A percentile compares a stretch with the other conserved stretches of the same genome.
phyloP scores from a whole-genome alignment of 495 filamentous ascomycete species.

The Hypoxylon trugodes region DNA sequence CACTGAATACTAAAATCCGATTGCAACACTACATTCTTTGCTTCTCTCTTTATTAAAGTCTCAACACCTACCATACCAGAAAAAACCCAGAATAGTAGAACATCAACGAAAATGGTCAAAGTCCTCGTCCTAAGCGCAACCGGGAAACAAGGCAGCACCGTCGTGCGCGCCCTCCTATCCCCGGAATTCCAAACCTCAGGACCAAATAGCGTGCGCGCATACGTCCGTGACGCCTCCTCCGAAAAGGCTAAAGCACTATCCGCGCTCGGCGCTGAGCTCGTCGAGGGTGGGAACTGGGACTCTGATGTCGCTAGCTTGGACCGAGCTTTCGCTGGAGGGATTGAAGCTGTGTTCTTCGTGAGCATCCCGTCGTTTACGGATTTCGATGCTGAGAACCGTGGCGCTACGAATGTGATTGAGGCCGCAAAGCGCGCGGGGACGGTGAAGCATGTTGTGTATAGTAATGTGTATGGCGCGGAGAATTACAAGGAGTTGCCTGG shows the following conservation, averaged over 20 bases:
- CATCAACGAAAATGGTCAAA: conserved; percentile 30
- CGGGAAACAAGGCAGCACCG: conserved; percentile 72
- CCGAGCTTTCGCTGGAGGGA: conserved; percentile 54
- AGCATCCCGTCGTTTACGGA: conserved; percentile 45
- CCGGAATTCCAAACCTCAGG: too few species aligned
- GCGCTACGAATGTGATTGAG: conserved; percentile 68
- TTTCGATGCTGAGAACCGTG: conserved; percentile 34
- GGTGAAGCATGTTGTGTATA: conserved; percentile 67
- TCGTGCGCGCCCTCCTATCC: conserved; percentile 63
- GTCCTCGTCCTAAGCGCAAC: conserved; percentile 74
- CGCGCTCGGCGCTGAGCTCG: conserved; percentile 51
- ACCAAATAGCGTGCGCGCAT: conserved; percentile 72
- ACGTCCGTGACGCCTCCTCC: conserved; percentile 68
- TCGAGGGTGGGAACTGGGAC: conserved; percentile 59
- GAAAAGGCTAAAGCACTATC: conserved; percentile 61
- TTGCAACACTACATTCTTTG: too few species aligned
- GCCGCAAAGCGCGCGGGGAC: conserved; percentile 55
- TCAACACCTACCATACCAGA: background rate
- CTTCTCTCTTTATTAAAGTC: too few species aligned
- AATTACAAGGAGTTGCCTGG: background rate
- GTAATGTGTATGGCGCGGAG: conserved; percentile 64
- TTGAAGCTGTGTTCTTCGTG: conserved; percentile 58
- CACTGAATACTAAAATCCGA: too few species aligned
- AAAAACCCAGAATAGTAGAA: background rate
- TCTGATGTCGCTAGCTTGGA: conserved; percentile 57